Conservation (phyloP, 2,329 filamentous ascomycete species). For the Arachnomyces sp. region DNA sequence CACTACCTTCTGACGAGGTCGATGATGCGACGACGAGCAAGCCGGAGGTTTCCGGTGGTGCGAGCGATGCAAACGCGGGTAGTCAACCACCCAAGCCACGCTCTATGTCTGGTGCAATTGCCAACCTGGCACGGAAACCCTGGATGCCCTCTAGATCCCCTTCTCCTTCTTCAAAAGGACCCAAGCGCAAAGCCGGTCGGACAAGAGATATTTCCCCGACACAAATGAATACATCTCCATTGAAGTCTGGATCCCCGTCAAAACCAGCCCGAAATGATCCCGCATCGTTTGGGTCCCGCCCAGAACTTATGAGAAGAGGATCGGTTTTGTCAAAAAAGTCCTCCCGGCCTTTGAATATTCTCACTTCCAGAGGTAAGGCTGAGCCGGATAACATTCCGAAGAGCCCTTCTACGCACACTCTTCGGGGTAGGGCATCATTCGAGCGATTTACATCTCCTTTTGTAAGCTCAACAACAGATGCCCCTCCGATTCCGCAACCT, state of each 20-base stretch:
- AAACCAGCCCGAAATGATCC: slow-evolving; percentile 17
- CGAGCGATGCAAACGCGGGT: slow-evolving; percentile 7
- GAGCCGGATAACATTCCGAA: slow-evolving; percentile 29
- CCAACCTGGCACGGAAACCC: slow-evolving; percentile 44
- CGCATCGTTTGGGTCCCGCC: slow-evolving; percentile 16
- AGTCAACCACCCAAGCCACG: slow-evolving; percentile 21
- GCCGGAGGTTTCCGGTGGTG: slow-evolving; percentile 14
- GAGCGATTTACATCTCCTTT: slow-evolving; percentile 38
- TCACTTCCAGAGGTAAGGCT: slow-evolving; percentile 29
- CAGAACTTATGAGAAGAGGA: too few species aligned
- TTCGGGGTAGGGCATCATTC: slow-evolving; percentile 36
- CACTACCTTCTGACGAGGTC: slow-evolving; percentile 30
- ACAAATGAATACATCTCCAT: slow-evolving; percentile 11
- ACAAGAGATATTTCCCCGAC: slow-evolving; percentile 24
- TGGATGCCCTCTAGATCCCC: slow-evolving; percentile 44
- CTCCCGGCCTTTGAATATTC: slow-evolving; percentile 31
- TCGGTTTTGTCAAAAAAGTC: too few species aligned
- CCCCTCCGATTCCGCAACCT: slow-evolving; percentile 41
- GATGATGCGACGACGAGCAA: slow-evolving; percentile 16
- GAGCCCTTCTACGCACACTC: slow-evolving; percentile 33
- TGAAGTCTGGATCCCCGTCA: slow-evolving; percentile 10
- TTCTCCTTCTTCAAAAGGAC: slow-evolving; percentile 33
- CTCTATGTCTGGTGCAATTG: slow-evolving; percentile 44
- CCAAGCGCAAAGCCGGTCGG: slow-evolving; percentile 17
- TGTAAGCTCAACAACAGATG: slow-evolving; percentile 38